Evolutionary conservation across 2,329 filamentous ascomycete species (phyloP).

Genomic region (Penicillium sp.): DNA sequence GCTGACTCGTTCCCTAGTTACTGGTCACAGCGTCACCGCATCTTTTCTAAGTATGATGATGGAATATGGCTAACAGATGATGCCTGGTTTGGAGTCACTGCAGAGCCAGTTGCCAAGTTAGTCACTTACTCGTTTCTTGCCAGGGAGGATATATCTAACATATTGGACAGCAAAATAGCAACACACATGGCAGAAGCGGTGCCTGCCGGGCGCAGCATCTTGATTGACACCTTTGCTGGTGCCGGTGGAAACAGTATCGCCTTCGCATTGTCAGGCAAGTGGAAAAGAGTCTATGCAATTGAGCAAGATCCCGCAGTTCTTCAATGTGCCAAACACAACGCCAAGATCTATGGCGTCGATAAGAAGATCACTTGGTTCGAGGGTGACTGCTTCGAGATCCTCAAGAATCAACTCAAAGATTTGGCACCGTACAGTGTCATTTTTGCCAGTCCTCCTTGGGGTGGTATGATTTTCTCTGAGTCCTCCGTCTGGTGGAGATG

Average conservation of each 20-base stretch:
- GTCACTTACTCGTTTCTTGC: constrained; percentile 22
- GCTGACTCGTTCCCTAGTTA: constrained; percentile 56
- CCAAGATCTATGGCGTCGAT: constrained; percentile 73
- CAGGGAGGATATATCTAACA: not conserved
- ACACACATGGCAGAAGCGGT: constrained; percentile 60
- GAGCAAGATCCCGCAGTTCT: constrained; percentile 77
- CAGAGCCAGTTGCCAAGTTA: constrained; percentile 82
- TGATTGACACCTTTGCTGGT: constrained; percentile 88
- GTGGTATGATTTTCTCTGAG: constrained; percentile 48
- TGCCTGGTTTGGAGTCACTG: constrained; percentile 95
- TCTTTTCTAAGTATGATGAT: constrained; percentile 83
- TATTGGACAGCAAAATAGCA: constrained; percentile 63
- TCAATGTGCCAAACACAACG: constrained; percentile 89
- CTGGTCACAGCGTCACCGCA: constrained; percentile 79
- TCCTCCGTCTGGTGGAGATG: not conserved
- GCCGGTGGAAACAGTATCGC: constrained; percentile 92
- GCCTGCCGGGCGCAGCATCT: constrained; percentile 54
- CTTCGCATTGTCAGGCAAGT: constrained; percentile 76
- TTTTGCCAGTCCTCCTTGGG: constrained; percentile 72
- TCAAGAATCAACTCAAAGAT: constrained; percentile 51
- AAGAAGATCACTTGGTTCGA: constrained; percentile 79
- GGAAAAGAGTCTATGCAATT: constrained; percentile 80
- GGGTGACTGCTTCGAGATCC: constrained; percentile 76
- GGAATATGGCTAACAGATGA: constrained; percentile 88
- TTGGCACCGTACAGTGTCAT: constrained; percentile 53